phyloP scores from a whole-genome alignment of 768 basidiomycete genomes.

The Amanita fuliginea region DNA sequence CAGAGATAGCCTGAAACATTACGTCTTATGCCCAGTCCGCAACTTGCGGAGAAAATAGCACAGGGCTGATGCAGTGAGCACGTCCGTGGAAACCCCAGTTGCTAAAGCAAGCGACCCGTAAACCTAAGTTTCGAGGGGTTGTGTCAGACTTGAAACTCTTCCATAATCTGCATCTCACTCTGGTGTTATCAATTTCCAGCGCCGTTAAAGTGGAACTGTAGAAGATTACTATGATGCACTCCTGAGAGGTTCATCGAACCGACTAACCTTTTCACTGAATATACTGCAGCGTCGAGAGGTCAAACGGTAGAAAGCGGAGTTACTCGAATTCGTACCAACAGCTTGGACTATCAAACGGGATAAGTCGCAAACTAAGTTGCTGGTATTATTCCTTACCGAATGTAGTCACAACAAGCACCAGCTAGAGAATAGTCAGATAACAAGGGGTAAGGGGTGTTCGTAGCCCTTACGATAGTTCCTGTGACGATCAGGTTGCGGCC shows the following conservation, averaged over 20 bases:
- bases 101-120: conserved; percentile 37
- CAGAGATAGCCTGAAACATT: conserved; percentile 4
- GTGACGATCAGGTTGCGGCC: conserved; percentile 37
- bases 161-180: neutral
- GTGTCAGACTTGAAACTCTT: neutral
- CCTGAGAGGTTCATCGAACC: neutral
- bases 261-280: conserved; percentile 32
- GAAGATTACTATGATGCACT: conserved; percentile 14
- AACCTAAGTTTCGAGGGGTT: conserved; percentile 17
- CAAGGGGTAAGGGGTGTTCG: neutral
- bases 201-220: conserved; percentile 2
- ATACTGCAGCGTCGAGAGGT: conserved; percentile 20
- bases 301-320: neutral
- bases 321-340: conserved; percentile 18
- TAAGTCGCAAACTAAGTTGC: neutral
- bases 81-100: conserved; percentile 39
- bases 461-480: conserved; percentile 28
- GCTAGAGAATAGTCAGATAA: conserved; percentile 16
- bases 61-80: conserved; percentile 38
- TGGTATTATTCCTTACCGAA: conserved; percentile 23
- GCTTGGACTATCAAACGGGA: conserved; percentile 19
- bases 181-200: neutral
- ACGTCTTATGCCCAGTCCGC: conserved; percentile 36
- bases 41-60: conserved; percentile 44
- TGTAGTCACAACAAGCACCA: conserved; percentile 28